Evolutionary conservation across 179 eudicot species (phyloP).

Genomic region (Beta lomatogona): DNA sequence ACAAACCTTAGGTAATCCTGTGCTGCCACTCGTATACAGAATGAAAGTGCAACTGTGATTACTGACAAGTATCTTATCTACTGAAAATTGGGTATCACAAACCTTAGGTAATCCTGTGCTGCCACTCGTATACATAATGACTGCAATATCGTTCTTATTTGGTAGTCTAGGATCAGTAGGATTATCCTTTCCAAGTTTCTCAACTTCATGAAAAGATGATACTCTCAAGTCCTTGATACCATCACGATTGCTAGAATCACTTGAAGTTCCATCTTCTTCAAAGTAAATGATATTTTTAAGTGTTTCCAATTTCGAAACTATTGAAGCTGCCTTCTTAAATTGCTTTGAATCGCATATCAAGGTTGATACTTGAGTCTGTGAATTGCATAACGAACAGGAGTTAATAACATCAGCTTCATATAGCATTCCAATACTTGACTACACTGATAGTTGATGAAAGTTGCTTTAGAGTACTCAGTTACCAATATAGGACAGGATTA

Average conservation of each 20-base stretch:
- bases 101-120: constrained; percentile 99
- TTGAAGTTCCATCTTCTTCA: constrained; percentile 59
- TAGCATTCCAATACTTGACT: constrained; percentile 1
- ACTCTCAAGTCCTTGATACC: constrained; percentile 46
- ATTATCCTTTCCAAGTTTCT: constrained; percentile 65
- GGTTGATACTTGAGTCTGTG: constrained; percentile 85
- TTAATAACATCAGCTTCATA: constrained; percentile 9
- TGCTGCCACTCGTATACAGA: constrained; percentile 98
- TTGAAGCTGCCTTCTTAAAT: constrained; percentile 69
- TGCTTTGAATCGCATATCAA: constrained; percentile 85
- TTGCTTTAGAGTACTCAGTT: not conserved
- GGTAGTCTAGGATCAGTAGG: constrained; percentile 66
- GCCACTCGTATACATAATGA: constrained; percentile 96
- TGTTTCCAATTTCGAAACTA: constrained; percentile 64
- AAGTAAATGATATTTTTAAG: constrained; percentile 65
- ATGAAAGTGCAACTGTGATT: too few species aligned
- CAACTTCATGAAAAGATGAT: constrained; percentile 62
- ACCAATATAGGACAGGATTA: not conserved
- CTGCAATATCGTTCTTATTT: constrained; percentile 76
- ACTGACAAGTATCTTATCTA: not conserved
- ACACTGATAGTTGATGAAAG: not conserved
- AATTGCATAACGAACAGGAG: constrained; percentile 24
- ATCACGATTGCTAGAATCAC: constrained; percentile 36
- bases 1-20: constrained; percentile 95
- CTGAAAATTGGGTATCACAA: constrained; percentile 20